These are phyloP conservation scores for Astragalus membranaceus DNA, from an alignment of 306 rosid species.

Conservation along the genomic window DNA sequence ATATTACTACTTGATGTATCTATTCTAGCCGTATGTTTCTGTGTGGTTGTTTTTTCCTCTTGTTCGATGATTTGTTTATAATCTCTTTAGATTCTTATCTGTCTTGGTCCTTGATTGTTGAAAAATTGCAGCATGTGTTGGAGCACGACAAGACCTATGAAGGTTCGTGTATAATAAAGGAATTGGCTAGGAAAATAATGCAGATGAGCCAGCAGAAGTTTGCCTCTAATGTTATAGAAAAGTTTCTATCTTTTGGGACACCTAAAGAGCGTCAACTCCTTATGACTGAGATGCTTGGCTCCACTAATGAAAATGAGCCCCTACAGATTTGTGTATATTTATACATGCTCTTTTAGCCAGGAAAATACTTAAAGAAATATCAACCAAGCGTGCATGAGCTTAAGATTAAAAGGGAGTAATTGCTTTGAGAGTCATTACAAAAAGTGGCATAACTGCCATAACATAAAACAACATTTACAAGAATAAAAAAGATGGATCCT, in stretches of 20 bases:
- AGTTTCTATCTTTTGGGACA: conserved; percentile 81
- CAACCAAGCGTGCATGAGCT: too few relatives aligned
- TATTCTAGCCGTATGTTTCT: not conserved
- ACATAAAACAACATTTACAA: too few relatives aligned
- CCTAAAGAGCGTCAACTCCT: conserved; percentile 69
- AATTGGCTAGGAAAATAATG: conserved; percentile 82
- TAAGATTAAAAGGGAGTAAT: too few relatives aligned
- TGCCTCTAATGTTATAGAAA: conserved; percentile 34
- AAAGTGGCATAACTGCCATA: too few relatives aligned
- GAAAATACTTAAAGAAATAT: too few relatives aligned
- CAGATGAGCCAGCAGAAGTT: conserved; percentile 91
- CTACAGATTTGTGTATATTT: conserved; percentile 56
- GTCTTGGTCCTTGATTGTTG: not conserved
- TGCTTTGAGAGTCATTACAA: too few relatives aligned
- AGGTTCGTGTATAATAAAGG: conserved; percentile 71
- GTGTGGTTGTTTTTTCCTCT: not conserved
- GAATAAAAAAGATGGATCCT: too few relatives aligned
- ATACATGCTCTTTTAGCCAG: not conserved
- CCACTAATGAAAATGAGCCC: conserved; percentile 90
- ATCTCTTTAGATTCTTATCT: not conserved
- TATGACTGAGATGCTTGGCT: conserved; percentile 89
- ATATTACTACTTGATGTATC: not conserved
- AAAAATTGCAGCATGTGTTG: conserved; percentile 64
- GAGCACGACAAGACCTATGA: conserved; percentile 92
- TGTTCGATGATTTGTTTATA: not conserved